Evolutionary conservation across 148 eudicot species (phyloP).

Genomic region (Spergularia bocconei): DNA sequence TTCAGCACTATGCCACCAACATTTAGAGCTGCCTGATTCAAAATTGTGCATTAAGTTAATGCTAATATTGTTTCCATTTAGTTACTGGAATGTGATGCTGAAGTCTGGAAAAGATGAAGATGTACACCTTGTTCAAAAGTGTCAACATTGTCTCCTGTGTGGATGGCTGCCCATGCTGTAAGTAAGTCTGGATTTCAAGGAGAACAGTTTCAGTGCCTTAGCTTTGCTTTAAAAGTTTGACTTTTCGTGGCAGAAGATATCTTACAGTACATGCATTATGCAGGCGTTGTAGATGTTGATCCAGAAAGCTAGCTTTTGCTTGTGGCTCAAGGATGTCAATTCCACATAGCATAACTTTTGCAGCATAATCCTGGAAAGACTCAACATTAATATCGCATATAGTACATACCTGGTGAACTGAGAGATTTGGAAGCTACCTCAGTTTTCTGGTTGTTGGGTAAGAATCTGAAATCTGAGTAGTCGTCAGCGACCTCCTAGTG

Average conservation of each 20-base stretch:
- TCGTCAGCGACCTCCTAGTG: slow-evolving; percentile 53
- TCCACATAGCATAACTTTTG: slow-evolving; percentile 66
- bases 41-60: slow-evolving; percentile 13
- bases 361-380: slow-evolving; percentile 53
- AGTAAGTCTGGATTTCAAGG: slow-evolving; percentile 55
- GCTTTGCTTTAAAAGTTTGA: neutral
- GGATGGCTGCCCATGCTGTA: slow-evolving; percentile 80
- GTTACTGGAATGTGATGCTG: slow-evolving; percentile 10
- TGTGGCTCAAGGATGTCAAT: slow-evolving; percentile 60
- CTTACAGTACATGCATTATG: slow-evolving; percentile 94
- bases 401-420: neutral
- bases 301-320: slow-evolving; percentile 96
- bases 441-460: slow-evolving; percentile 46
- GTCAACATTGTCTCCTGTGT: slow-evolving; percentile 66
- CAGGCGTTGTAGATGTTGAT: slow-evolving; percentile 84
- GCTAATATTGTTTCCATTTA: neutral
- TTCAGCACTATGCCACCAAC: slow-evolving; percentile 88
- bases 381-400: neutral
- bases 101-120: slow-evolving; percentile 12
- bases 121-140: slow-evolving; percentile 69
- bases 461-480: slow-evolving; percentile 39
- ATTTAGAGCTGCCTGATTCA: slow-evolving; percentile 70
- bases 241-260: slow-evolving; percentile 32
- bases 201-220: slow-evolving; percentile 16
- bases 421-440: slow-evolving; percentile 38